These are phyloP conservation scores for Xylaria sp. DNA, from an alignment of 2,329 filamentous ascomycete genomes.

Conservation along the genomic window DNA sequence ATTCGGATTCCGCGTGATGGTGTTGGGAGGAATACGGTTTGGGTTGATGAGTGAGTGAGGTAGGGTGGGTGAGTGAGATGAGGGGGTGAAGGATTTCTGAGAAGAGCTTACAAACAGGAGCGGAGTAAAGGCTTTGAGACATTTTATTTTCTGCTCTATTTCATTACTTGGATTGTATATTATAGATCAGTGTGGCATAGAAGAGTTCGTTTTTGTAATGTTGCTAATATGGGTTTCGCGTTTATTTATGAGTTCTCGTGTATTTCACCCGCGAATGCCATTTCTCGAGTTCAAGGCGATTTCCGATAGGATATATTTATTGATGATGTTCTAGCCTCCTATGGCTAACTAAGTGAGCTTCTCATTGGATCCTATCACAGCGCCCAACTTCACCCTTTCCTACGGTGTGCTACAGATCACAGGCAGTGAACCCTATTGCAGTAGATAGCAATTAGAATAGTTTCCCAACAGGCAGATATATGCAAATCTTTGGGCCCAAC, in stretches of 20 bases:
- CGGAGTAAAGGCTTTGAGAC: neutral
- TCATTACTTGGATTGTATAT: no score
- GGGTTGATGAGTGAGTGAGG: constrained; percentile 25
- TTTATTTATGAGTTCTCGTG: neutral
- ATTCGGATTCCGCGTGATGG: constrained; percentile 13
- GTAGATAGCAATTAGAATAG: neutral
- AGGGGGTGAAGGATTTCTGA: no score
- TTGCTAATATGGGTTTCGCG: no score
- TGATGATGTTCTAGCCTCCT: neutral
- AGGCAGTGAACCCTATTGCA: neutral
- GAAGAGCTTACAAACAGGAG: neutral
- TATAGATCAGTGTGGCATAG: no score
- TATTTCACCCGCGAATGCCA: neutral
- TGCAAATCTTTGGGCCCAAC: neutral
- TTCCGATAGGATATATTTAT: neutral
- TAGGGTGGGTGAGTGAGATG: neutral
- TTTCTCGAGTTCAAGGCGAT: neutral
- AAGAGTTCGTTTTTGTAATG: no score
- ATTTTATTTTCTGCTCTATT: neutral
- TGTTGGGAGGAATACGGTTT: constrained; percentile 26
- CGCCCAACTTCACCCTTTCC: neutral
- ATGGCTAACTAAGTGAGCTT: neutral
- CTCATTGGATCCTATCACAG: neutral
- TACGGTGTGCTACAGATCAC: constrained; percentile 1
- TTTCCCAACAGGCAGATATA: no score